Evolutionary conservation across 2,329 filamentous ascomycete genomes (phyloP), one percentile per base, ranked within the genome.

Genomic region (Shiraia sp.): DNA sequence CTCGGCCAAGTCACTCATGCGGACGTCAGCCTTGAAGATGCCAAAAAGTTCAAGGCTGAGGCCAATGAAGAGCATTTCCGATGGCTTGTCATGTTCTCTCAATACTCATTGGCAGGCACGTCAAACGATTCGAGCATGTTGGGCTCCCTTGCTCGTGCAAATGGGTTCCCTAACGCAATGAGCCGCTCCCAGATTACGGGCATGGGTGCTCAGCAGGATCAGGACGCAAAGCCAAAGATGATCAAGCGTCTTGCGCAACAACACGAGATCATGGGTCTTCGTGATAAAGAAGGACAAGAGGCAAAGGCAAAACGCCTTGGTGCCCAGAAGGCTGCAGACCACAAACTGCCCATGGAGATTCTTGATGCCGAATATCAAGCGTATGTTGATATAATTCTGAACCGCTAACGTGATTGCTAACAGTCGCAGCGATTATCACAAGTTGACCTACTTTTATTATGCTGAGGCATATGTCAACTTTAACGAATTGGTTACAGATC

Each of bases 401-500:
- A 9, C 34, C 35, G 47, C 60, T 70, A 47, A 68, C 51, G 12
- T n/a, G 14, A 6, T 28, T 13, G 22, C 38, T 59, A 45, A 59
- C 33, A 17, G 13, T 8, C 35, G 49, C 57, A 96, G 92, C 85
- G 93, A 99, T 68, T 96, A 90, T 84, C 96, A 97, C 74, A 99
- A 99, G 69, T 76, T 99, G 41, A 99, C 95, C 0, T 97, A 97
- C 72, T 99, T 96, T 75, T 99, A 97, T 73, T 99, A 96, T 67
- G 92, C 93, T 39, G 91, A 96, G 64, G 85, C 90, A 0, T 99
- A 99, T 68, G 96, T 99, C 77, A 97, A 97, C 74, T 99, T 99
- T 79, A 99, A 99, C 68, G 89, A 90, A 2, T 82, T 99, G 12
- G 93, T 99, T 38, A 96, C 91, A 0, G 93, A 99, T 66, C 79